Evolutionary conservation across 2,329 filamentous ascomycete species (phyloP), one percentile per base, ranked within the genome.

Genomic region (Fusarium oligoseptatum): DNA sequence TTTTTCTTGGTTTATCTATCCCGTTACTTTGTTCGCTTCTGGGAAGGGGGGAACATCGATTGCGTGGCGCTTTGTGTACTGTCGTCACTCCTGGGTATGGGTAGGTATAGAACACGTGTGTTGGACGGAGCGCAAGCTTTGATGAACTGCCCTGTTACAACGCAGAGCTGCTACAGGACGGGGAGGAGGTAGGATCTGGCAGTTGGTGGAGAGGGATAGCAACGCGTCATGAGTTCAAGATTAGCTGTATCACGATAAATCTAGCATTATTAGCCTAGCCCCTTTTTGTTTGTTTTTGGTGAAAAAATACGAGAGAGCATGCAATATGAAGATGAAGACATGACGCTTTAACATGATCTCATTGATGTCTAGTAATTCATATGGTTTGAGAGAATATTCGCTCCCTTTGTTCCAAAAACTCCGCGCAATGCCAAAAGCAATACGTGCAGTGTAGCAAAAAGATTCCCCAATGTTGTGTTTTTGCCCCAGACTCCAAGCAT

Each of bases 181-280:
- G 15, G 45, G 24, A 52, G 29, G 27, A 45, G 29, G 55, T 29
- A 15, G 43, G 34, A 58, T 60, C 39, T 50, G 60, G 67, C n/a
- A 52, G 67, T 55, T 20, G 58, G 29, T 66, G 48, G 74, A 71
- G 55, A 71, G 55, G 55, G 68, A 61, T 76, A 67, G 67, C 66
- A 77, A 78, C 67, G 73, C 63, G 68, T 76, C 75, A 77, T 70
- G 76, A 78, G 73, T 76, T 64, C 69, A 70, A 76, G 60, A 68
- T 65, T 61, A 70, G 68, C 58, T 76, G 70, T 73, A 75, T 61
- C 32, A 66, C 52, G 58, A 56, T 37, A 73, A 73, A 56, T 50
- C 57, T 34, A 24, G 50, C 34, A 60, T 61, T 63, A 48, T 60
- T 37, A 15, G 22, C 11, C 55, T 37, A 11, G 22, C 15, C 12